Evolutionary conservation across 2,329 filamentous ascomycete species (phyloP).

Genomic region (Trichoderma sp.): DNA sequence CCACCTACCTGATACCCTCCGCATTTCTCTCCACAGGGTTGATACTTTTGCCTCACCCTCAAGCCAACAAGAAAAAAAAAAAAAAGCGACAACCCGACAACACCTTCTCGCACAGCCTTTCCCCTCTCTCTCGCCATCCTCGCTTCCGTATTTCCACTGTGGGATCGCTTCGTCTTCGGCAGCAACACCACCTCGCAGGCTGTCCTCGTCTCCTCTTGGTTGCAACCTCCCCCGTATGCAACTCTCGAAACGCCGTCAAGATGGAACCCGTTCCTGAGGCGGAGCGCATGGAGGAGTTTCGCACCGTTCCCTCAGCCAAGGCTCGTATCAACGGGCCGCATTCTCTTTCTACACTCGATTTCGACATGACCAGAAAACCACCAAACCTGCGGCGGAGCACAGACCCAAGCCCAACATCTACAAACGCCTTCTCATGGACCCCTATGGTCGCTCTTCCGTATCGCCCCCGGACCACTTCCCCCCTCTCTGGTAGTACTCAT

Average conservation of each 20-base stretch:
- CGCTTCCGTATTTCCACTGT: not conserved
- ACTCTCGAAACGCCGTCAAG: conserved; percentile 23
- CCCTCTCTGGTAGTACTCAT: conserved; percentile 52
- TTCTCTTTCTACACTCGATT: conserved; percentile 38
- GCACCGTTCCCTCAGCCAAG: conserved; percentile 53
- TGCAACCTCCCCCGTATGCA: conserved; percentile 7
- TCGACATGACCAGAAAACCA: conserved; percentile 49
- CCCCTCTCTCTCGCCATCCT: not conserved
- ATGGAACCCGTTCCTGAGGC: conserved; percentile 69
- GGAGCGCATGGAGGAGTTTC: conserved; percentile 65
- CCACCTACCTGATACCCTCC: conserved; percentile 15
- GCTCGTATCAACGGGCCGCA: conserved; percentile 47
- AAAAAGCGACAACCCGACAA: not conserved
- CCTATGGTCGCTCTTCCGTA: conserved; percentile 47
- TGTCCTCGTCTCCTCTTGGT: not conserved
- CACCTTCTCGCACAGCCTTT: not conserved
- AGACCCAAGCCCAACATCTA: conserved; percentile 50
- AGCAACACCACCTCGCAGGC: not conserved
- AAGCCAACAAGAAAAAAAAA: not conserved
- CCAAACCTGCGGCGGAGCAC: conserved; percentile 55
- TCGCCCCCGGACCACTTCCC: conserved; percentile 60
- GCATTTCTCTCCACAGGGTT: conserved; percentile 12
- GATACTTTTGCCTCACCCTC: not conserved
- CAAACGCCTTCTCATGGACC: conserved; percentile 49
- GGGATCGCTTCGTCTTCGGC: not conserved